Percentiles rank a stretch among this genome's conserved stretches.
These are phyloP conservation scores for Pichia sp. DNA, from an alignment of 1,139 yeast genomes.

Conservation along the genomic window DNA sequence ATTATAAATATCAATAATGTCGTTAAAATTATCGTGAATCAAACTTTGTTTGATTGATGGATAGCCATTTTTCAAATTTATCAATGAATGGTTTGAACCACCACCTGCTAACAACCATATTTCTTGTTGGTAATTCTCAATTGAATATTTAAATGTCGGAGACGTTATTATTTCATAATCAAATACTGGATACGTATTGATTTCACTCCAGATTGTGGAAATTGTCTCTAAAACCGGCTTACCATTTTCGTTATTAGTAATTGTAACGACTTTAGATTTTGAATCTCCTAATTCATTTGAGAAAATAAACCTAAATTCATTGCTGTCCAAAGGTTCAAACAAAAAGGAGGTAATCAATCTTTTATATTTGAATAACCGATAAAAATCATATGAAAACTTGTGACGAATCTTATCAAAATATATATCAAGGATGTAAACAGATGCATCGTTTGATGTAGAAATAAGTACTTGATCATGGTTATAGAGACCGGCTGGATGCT, in stretches of 20 bases:
- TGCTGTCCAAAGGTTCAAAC: constrained; percentile 2
- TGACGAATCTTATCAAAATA: constrained; percentile 16
- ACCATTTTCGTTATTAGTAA: constrained; percentile 6
- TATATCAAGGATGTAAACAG: constrained; percentile 24
- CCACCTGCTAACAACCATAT: constrained; percentile 27
- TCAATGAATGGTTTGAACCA: constrained; percentile 22
- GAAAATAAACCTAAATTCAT: constrained; percentile 9
- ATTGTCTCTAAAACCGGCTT: constrained; percentile 16
- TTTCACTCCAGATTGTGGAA: constrained; percentile 17
- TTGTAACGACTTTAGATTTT: constrained; percentile 14
- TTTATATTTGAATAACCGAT: constrained; percentile 17
- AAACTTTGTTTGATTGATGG: constrained; percentile 17
- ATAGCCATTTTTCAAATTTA: constrained; percentile 22
- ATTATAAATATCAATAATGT: background rate
- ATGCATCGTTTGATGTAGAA: constrained; percentile 14
- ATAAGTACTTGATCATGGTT: constrained; percentile 25
- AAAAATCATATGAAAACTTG: constrained; percentile 15
- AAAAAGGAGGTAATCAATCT: background rate
- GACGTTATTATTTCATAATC: constrained; percentile 21
- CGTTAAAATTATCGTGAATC: background rate
- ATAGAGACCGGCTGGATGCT: background rate
- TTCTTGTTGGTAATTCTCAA: constrained; percentile 21
- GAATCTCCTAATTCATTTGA: constrained; percentile 23
- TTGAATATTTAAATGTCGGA: constrained; percentile 13
- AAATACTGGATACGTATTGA: constrained; percentile 24